Percentiles rank a stretch among this genome's conserved stretches.
Conservation (phyloP, 257 asterid species). For the Datura wrightii region DNA sequence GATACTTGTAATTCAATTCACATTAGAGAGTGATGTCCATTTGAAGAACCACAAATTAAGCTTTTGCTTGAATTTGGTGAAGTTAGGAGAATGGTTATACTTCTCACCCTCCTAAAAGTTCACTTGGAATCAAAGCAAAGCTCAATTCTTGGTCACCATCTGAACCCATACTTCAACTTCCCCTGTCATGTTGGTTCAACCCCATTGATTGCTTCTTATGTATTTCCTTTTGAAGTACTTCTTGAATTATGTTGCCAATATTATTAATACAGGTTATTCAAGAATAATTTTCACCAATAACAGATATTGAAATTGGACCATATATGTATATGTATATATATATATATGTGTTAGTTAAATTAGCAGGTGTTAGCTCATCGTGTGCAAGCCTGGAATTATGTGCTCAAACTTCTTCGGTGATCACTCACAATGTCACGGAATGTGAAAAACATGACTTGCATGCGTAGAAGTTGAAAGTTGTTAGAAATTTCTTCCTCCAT, state of each 20-base stretch:
- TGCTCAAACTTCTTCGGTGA: not conserved
- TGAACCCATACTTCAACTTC: too few relatives aligned
- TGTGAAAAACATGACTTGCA: constrained; percentile 7
- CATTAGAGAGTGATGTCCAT: constrained; percentile 22
- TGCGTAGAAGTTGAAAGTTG: not conserved
- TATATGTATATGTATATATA: too few relatives aligned
- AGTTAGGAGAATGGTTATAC: constrained; percentile 71
- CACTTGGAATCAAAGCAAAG: constrained; percentile 71
- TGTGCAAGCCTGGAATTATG: not conserved
- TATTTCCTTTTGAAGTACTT: not conserved
- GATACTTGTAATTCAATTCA: not conserved
- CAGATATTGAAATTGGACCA: too few relatives aligned
- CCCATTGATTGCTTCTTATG: not conserved
- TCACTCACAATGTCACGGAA: not conserved
- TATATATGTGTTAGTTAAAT: too few relatives aligned
- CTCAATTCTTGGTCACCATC: constrained; percentile 60
- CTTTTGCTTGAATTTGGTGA: too few relatives aligned
- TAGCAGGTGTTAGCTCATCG: too few relatives aligned
- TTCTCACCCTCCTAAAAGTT: constrained; percentile 35
- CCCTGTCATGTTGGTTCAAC: not conserved
- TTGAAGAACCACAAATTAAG: constrained; percentile 40
- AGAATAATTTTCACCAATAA: too few relatives aligned
- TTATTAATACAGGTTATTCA: too few relatives aligned
- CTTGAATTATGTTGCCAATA: too few relatives aligned
- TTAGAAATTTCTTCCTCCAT: not conserved